These are phyloP conservation scores for Podaxis pistillaris DNA, from an alignment of 768 basidiomycete genomes.

Conservation along the genomic window DNA sequence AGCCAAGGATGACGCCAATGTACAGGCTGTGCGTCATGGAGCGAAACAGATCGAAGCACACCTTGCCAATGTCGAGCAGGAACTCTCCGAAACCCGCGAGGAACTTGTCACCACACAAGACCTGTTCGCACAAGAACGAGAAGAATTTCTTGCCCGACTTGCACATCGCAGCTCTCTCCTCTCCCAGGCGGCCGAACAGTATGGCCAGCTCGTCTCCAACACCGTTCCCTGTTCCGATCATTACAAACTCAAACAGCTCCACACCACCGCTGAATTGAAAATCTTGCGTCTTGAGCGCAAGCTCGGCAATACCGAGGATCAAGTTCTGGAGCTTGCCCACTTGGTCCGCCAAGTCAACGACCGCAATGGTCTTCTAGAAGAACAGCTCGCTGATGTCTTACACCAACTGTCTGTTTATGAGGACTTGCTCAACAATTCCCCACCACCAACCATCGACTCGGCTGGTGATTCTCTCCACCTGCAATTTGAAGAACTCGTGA, in stretches of 20 bases:
- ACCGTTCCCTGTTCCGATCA: constrained; percentile 38
- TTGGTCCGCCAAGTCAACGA: constrained; percentile 59
- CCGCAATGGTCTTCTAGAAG: constrained; percentile 43
- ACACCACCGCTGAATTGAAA: constrained; percentile 34
- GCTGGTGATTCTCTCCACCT: constrained; percentile 16
- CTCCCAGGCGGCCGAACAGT: constrained; percentile 49
- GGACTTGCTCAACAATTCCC: background rate
- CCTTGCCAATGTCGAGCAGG: constrained; percentile 34
- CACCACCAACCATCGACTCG: background rate
- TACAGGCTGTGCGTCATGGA: constrained; percentile 30
- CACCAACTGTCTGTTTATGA: constrained; percentile 31
- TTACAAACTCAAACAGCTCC: constrained; percentile 37
- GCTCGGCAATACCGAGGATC: constrained; percentile 63
- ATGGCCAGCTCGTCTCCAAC: constrained; percentile 45
- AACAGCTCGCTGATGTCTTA: constrained; percentile 31
- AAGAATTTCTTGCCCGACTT: constrained; percentile 46
- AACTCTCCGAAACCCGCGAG: constrained; percentile 32
- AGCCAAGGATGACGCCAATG: constrained; percentile 41
- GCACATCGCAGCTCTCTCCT: constrained; percentile 49
- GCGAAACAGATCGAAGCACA: constrained; percentile 33
- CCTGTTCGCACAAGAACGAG: constrained; percentile 37
- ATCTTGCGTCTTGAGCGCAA: constrained; percentile 54
- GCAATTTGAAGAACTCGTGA: constrained; percentile 21
- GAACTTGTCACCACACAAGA: constrained; percentile 30
- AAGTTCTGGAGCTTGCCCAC: constrained; percentile 62